Evolutionary conservation across 192 early-diverging fungal genomes (phyloP).

Genomic region (Chytriomyces hyalinus): DNA sequence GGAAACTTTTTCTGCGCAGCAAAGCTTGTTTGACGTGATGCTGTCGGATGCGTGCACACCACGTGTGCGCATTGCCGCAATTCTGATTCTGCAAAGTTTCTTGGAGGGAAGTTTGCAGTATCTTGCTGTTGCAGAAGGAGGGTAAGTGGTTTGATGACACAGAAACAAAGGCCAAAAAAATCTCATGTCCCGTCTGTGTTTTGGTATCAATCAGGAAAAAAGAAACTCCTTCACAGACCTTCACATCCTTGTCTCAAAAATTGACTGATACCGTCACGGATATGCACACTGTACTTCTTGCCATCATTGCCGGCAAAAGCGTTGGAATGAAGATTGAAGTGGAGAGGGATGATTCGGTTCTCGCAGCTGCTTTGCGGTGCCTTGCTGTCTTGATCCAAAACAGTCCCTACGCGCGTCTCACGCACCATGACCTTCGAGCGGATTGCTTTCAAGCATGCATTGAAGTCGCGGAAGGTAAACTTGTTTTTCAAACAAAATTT

Average conservation of each 20-base stretch:
- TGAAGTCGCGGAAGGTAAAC: not conserved
- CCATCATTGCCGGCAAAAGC: slow-evolving; percentile 12
- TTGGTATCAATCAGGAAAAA: not conserved
- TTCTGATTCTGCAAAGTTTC: slow-evolving; percentile 39
- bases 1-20: not conserved
- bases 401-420: slow-evolving; percentile 40
- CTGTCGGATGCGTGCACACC: slow-evolving; percentile 34
- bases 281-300: slow-evolving; percentile 38
- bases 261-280: slow-evolving; percentile 46
- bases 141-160: slow-evolving; percentile 21
- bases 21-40: slow-evolving; percentile 6
- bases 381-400: slow-evolving; percentile 28
- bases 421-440: not conserved
- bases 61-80: slow-evolving; percentile 36
- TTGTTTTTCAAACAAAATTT: too few species aligned
- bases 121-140: slow-evolving; percentile 48
- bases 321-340: too few species aligned
- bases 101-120: slow-evolving; percentile 48
- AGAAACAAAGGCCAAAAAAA: not conserved
- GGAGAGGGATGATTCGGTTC: slow-evolving; percentile 33
- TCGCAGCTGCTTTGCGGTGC: slow-evolving; percentile 31
- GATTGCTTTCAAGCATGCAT: not conserved
- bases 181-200: not conserved
- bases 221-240: slow-evolving; percentile 14
- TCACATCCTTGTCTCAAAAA: slow-evolving; percentile 49